Evolutionary conservation across 2,329 filamentous ascomycete genomes (phyloP), one percentile per base, ranked within the genome.

Genomic region (Xylariaceae sp.): DNA sequence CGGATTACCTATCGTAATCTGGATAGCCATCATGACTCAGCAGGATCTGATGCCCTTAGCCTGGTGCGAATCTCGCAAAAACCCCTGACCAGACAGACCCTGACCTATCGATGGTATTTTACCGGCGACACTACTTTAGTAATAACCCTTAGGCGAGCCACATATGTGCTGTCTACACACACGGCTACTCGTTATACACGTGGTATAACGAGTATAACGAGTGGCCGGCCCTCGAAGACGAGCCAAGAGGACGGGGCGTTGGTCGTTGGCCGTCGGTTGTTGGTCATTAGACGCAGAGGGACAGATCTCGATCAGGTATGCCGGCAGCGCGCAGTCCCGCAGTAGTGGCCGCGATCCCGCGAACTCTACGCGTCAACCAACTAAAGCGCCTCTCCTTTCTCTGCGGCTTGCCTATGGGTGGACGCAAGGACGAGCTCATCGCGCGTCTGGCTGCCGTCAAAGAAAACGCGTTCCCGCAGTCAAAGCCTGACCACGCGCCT

Each of bases 371-470:
- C 70, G 53, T 84, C 29, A 84, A 81, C 63, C 73, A 82, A 44
- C 71, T 89, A 19, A 81, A 83, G 63, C 71, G 75, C 34, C 68
- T 89, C 36, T 83, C 85, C 5, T 76, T 76, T 51, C 75, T 77
- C 56, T 86, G 81, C 52, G 86, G 85, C 8, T 75, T 84, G 34
- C 72, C 77, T 21, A 76, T 72, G 1, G 74, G 80, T 0, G 86
- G 86, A 5, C 80, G 77, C 3, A 89, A 89, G 64, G 58, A 74
- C 0, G 69, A 74, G 12, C 73, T 89, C 3, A 63, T 74, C 10
- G 62, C 71, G n/a, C 76, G 80, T 0, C 71, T 89, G 16, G 62
- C 71, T 29, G 71, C 74, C 47, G 56, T 47, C 40, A 15, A 36
- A 16, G 21, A 29, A 12, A 43, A 29, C 34, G 6, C 40, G 19